Conservation (phyloP, 306 rosid genomes). For the Purshia tridentata region DNA sequence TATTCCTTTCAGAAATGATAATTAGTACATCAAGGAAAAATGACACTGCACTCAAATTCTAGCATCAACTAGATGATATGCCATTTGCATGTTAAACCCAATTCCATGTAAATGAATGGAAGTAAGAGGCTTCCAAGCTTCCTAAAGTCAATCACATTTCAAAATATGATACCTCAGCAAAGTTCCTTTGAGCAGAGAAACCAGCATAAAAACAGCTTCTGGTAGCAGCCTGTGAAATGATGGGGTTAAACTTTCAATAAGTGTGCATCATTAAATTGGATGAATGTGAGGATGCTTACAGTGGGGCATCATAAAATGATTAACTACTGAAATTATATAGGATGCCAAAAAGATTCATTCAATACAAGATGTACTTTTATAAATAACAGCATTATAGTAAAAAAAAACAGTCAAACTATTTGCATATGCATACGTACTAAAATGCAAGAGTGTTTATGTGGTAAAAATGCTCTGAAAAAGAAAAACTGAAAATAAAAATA, state of each 20-base stretch:
- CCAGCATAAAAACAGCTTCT: slow-evolving; percentile 98
- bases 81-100: no score
- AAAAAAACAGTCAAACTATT: background rate
- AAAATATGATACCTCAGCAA: slow-evolving; percentile 71
- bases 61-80: no score
- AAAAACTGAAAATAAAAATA: background rate
- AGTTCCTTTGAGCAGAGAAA: slow-evolving; percentile 96
- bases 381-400: background rate
- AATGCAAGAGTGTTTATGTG: background rate
- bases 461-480: background rate
- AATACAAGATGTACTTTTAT: background rate
- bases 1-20: no score
- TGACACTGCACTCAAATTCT: no score
- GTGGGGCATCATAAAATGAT: background rate
- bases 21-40: no score
- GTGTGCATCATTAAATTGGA: background rate
- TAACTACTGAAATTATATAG: background rate
- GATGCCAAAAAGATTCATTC: background rate
- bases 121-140: slow-evolving; percentile 9
- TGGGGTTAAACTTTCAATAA: slow-evolving; percentile 26
- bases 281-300: background rate
- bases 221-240: slow-evolving; percentile 78
- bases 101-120: slow-evolving; percentile 3
- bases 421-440: background rate
- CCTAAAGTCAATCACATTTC: slow-evolving; percentile 14